Conservation (phyloP, 768 basidiomycete genomes). For the Termitomyces sp. region DNA sequence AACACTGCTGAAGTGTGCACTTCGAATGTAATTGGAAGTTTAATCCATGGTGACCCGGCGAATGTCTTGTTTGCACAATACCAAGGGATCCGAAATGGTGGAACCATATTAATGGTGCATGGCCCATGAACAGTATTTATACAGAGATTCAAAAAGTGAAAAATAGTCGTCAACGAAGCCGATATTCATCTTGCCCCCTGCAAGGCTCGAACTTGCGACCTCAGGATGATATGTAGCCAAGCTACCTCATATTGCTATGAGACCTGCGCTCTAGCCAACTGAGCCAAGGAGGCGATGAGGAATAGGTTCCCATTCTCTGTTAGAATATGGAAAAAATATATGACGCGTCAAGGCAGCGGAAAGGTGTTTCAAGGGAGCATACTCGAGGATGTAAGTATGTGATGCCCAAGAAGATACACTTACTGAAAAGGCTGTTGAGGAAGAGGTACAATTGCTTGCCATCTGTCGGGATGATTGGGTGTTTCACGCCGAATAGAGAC, state of each 20-base stretch:
- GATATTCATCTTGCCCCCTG: no score
- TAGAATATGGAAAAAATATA: no score
- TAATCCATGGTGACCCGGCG: conserved; percentile 2
- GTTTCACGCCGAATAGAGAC: conserved; percentile 8
- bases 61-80: conserved; percentile 9
- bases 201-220: conserved; percentile 62
- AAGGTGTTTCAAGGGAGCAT: no score
- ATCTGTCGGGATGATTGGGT: conserved; percentile 47
- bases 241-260: not conserved
- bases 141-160: no score
- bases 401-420: no score
- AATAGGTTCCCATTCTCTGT: no score
- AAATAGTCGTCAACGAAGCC: no score
- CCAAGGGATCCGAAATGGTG: not conserved
- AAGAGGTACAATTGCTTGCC: conserved; percentile 37
- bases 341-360: no score
- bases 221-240: conserved; percentile 36
- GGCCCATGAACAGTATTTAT: no score
- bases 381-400: no score
- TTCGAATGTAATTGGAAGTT: not conserved
- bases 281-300: not conserved
- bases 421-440: no score
- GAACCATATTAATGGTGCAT: conserved; percentile 6
- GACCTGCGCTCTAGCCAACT: not conserved
- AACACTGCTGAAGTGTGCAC: not conserved